Evolutionary conservation across 441 rosid genomes (phyloP).

Genomic region (Croton laevigatus): DNA sequence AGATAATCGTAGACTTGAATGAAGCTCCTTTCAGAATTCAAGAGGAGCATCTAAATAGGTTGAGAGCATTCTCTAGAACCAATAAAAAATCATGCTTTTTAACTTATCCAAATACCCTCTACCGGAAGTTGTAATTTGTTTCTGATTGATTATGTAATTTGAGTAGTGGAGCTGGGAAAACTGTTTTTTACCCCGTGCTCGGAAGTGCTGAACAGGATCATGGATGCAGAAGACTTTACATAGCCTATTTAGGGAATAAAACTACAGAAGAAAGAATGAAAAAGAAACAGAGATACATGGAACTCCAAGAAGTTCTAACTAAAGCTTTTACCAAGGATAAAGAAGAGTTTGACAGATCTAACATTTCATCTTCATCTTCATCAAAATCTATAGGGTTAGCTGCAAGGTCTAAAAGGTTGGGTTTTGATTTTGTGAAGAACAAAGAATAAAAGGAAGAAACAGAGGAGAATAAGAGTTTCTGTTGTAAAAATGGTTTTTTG

Average conservation of each 20-base stretch:
- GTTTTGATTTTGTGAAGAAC: too few relatives aligned
- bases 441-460: too few relatives aligned
- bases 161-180: conserved; percentile 71
- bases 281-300: conserved; percentile 55
- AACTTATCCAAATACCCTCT: too few relatives aligned
- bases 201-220: conserved; percentile 61
- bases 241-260: conserved; percentile 47
- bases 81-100: conserved; percentile 37
- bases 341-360: conserved; percentile 46
- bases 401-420: conserved; percentile 31
- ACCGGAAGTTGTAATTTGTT: too few relatives aligned
- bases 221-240: conserved; percentile 59
- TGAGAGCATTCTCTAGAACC: conserved; percentile 59
- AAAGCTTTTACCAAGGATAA: conserved; percentile 65
- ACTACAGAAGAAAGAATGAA: conserved; percentile 45
- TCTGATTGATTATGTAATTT: too few relatives aligned
- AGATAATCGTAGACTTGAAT: conserved; percentile 56
- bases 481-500: too few relatives aligned
- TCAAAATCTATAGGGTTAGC: conserved; percentile 30
- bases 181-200: conserved; percentile 80
- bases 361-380: conserved; percentile 45
- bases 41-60: conserved; percentile 64
- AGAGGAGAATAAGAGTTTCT: too few relatives aligned
- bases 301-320: conserved; percentile 55
- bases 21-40: conserved; percentile 56